Evolutionary conservation across 768 basidiomycete species (phyloP).

Genomic region (Boletales sp.): DNA sequence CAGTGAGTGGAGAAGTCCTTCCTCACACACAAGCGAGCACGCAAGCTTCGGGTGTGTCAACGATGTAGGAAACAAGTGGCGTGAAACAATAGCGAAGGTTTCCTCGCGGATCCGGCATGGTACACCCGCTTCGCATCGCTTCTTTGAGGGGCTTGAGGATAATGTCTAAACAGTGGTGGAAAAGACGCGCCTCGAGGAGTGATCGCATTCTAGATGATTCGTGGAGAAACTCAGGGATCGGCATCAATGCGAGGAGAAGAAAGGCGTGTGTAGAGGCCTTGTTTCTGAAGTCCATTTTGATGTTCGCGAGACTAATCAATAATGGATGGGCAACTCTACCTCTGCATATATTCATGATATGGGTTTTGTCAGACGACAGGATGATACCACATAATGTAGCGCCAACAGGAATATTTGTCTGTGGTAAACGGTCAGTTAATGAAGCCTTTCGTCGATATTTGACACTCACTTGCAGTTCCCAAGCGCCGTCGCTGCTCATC

Average conservation of each 20-base stretch:
- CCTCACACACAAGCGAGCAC: too few species aligned
- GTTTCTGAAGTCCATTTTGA: not conserved
- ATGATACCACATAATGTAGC: conserved; percentile 2
- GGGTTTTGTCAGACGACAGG: conserved; percentile 6
- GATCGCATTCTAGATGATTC: not conserved
- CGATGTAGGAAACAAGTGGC: too few species aligned
- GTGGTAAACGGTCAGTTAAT: too few species aligned
- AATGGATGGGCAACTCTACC: conserved; percentile 9
- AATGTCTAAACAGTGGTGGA: not conserved
- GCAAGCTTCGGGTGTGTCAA: too few species aligned
- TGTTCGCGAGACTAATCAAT: conserved; percentile 12
- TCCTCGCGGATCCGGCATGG: too few species aligned
- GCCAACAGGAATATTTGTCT: not conserved
- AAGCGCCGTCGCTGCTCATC: conserved; percentile 10
- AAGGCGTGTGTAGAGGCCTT: not conserved
- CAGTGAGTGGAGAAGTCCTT: too few species aligned
- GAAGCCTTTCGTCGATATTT: too few species aligned
- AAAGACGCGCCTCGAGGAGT: not conserved
- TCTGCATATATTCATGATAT: conserved; percentile 14
- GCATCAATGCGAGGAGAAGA: not conserved
- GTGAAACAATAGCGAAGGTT: too few species aligned
- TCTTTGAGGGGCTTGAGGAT: not conserved
- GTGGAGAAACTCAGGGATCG: not conserved
- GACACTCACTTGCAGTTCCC: not conserved
- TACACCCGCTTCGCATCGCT: too few species aligned